Evolutionary conservation across 2,329 filamentous ascomycete genomes (phyloP), one percentile per base, ranked within the genome.

Genomic region (Penicillium occitanis): DNA sequence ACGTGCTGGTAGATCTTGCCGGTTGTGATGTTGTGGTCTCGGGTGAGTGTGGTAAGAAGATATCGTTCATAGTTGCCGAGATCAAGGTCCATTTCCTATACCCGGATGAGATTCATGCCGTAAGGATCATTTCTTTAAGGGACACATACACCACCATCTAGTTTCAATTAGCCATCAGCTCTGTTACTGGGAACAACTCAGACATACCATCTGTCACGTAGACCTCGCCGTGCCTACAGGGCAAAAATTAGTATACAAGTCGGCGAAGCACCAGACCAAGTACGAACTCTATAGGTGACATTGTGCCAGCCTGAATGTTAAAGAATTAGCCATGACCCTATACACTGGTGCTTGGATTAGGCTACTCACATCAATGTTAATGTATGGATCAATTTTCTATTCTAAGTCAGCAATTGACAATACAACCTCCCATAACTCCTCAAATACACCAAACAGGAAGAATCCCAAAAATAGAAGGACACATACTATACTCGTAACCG

Each of bases 11-110:
- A 98, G 71, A 98, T 92, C 83, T 98, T 97, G 75, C 95, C 95
- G 5, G 94, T 97, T 3, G 95, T 99, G 79, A 99, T 96, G 80
- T 98, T 98, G 83, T 94, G 92, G 72, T 97, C 93, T 68, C 89
- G 85, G 8, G 88, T 92, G 68, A 98, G 85, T 64, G 89, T 91
- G 70, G 94, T 89, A 74, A 90, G 89, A 64, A 97, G 88, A 76
- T 96, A 96, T 51, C 90, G 53, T 77, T 91, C 90, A 79, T 91
- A 91, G 78, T 91, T 91, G 70, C 90, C 90, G 40, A 92, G 83
- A 76, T 92, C 90, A 66, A 92, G 85, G 74, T 91, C 89, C 69
- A 88, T 86, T 78, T 92, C 91, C 71, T 91, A 69, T 91, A 91
- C 73, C 95, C 92, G 72, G 5, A 60, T 60, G 22, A 60, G 40